phyloP scores from a whole-genome alignment of 1,139 yeast species.

The Pneumocystis canis region DNA sequence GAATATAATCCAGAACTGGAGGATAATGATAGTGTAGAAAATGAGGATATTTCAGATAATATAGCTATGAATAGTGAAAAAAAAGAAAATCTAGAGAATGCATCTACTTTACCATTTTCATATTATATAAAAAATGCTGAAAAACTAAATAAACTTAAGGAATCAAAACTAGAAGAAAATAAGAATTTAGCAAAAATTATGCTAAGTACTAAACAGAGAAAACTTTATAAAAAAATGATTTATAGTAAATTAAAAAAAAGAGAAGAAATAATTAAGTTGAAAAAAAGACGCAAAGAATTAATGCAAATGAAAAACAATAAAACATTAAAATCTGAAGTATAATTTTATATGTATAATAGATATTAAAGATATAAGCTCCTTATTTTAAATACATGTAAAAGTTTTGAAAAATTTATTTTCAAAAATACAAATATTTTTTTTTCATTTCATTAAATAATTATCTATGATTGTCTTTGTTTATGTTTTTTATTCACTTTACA shows the following conservation, averaged over 20 bases:
- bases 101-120: slow-evolving; percentile 37
- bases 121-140: slow-evolving; percentile 23
- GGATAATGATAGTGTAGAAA: slow-evolving; percentile 39
- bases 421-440: background rate
- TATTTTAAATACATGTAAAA: background rate
- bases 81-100: slow-evolving; percentile 67
- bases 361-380: background rate
- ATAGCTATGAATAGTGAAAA: slow-evolving; percentile 72
- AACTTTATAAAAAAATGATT: slow-evolving; percentile 89
- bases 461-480: background rate
- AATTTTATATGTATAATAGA: background rate
- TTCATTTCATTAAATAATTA: background rate
- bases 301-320: background rate
- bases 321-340: background rate
- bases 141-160: slow-evolving; percentile 14
- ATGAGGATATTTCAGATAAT: slow-evolving; percentile 33
- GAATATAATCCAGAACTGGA: slow-evolving; percentile 69
- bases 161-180: slow-evolving; percentile 37
- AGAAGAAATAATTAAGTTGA: slow-evolving; percentile 53
- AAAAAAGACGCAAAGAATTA: background rate
- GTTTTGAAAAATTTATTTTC: no score
- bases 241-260: slow-evolving; percentile 79
- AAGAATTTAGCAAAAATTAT: slow-evolving; percentile 81
- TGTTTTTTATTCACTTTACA: background rate
- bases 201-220: slow-evolving; percentile 96